phyloP scores from a whole-genome alignment of 805 yeast genomes.

The Wickerhamiella lipophila region DNA sequence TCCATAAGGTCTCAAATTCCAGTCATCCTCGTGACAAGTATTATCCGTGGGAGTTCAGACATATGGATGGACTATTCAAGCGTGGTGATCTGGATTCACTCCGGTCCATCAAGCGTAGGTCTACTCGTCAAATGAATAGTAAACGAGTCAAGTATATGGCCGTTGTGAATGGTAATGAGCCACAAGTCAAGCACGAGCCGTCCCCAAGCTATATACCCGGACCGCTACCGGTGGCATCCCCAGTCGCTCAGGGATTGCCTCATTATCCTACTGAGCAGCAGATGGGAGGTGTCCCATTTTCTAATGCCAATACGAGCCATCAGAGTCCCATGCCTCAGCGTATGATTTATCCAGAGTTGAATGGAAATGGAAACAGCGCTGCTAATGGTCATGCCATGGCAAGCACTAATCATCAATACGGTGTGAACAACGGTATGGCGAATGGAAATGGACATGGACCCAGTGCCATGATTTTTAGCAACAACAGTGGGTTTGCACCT shows the following conservation, averaged over 20 bases:
- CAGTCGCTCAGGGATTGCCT: neutral
- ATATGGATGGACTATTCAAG: slow-evolving; percentile 61
- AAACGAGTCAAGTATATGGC: slow-evolving; percentile 14
- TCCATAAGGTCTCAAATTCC: slow-evolving; percentile 46
- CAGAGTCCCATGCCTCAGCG: neutral
- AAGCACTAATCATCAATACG: neutral
- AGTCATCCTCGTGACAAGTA: slow-evolving; percentile 9
- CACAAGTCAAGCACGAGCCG: slow-evolving; percentile 5
- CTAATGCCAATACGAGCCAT: neutral
- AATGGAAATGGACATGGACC: neutral
- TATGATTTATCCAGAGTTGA: neutral
- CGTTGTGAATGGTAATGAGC: neutral
- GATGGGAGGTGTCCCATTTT: neutral
- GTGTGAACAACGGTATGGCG: neutral
- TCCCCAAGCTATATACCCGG: neutral
- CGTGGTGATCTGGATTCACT: slow-evolving; percentile 70
- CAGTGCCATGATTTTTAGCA: neutral
- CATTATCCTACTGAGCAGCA: neutral
- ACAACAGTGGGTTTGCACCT: neutral
- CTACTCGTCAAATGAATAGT: slow-evolving; percentile 33
- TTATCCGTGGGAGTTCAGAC: slow-evolving; percentile 74
- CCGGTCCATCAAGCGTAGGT: slow-evolving; percentile 65
- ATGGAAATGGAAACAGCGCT: neutral
- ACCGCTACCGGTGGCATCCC: neutral
- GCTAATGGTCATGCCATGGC: neutral